These are phyloP conservation scores for Candida koratica DNA, from an alignment of 805 yeast genomes.

Conservation along the genomic window DNA sequence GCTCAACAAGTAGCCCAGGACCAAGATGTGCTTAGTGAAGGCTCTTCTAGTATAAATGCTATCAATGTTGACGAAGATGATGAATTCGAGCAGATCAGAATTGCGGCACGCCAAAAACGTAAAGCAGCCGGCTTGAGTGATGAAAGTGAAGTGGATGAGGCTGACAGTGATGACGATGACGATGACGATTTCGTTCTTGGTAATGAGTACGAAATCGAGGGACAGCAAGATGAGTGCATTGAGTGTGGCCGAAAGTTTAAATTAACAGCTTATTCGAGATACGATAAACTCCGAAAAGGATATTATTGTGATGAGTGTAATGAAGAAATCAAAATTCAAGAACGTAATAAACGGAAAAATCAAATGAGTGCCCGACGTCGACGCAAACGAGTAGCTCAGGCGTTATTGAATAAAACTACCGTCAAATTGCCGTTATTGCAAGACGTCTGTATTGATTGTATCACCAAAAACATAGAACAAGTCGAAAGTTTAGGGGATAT, in stretches of 20 bases:
- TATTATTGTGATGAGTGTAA: slow-evolving; percentile 66
- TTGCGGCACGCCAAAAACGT: slow-evolving; percentile 30
- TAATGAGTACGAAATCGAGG: slow-evolving; percentile 29
- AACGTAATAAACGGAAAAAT: slow-evolving; percentile 44
- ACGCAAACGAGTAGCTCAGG: slow-evolving; percentile 78
- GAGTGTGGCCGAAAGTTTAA: slow-evolving; percentile 58
- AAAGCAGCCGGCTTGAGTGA: slow-evolving; percentile 20
- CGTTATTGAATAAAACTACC: slow-evolving; percentile 69
- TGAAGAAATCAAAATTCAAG: slow-evolving; percentile 35
- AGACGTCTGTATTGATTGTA: slow-evolving; percentile 69
- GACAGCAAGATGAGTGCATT: slow-evolving; percentile 58
- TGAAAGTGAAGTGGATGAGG: slow-evolving; percentile 13
- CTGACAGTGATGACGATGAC: slow-evolving; percentile 23
- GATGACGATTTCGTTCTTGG: slow-evolving; percentile 16
- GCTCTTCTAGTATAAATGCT: slow-evolving; percentile 2
- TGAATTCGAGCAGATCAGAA: slow-evolving; percentile 25
- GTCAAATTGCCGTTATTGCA: slow-evolving; percentile 68
- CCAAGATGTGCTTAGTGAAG: slow-evolving; percentile 1
- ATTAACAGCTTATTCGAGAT: slow-evolving; percentile 63
- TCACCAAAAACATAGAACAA: slow-evolving; percentile 63
- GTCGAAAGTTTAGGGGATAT: slow-evolving; percentile 86
- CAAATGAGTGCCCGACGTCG: slow-evolving; percentile 65
- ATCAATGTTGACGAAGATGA: slow-evolving; percentile 12
- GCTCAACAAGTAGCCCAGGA: not conserved
- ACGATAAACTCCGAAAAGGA: slow-evolving; percentile 50